Percentiles rank a stretch among this genome's conserved stretches.
Evolutionary conservation across 2,329 filamentous ascomycete genomes (phyloP).

Genomic region (Ascomycota sp.): DNA sequence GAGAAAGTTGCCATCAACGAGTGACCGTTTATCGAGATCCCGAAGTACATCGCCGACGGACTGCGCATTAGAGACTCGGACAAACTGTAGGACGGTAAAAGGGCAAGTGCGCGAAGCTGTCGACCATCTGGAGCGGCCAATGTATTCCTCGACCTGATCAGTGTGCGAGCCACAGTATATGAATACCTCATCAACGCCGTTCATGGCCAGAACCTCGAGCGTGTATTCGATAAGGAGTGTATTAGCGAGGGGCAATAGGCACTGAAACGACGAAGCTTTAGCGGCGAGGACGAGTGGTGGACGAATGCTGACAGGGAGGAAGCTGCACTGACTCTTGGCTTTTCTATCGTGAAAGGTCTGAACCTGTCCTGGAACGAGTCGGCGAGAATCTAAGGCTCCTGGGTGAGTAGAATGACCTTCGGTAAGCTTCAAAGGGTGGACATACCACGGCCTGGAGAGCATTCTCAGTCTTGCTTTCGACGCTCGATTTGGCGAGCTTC

Average conservation of each 20-base stretch:
- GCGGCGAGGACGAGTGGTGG: too few relatives aligned
- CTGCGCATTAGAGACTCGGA: slow-evolving; percentile 63
- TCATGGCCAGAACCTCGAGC: slow-evolving; percentile 84
- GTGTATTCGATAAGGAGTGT: slow-evolving; percentile 94
- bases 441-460: slow-evolving; percentile 35
- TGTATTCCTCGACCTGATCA: slow-evolving; percentile 70
- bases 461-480: slow-evolving; percentile 36
- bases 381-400: slow-evolving; percentile 47
- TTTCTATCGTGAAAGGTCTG: slow-evolving; percentile 71
- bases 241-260: slow-evolving; percentile 81
- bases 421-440: slow-evolving; percentile 8
- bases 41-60: slow-evolving; percentile 90
- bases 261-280: slow-evolving; percentile 29
- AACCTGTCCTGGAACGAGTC: slow-evolving; percentile 92
- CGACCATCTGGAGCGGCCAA: slow-evolving; percentile 57
- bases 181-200: slow-evolving; percentile 84
- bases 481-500: slow-evolving; percentile 27
- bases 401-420: slow-evolving; percentile 6
- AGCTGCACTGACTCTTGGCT: slow-evolving; percentile 43
- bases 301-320: background rate
- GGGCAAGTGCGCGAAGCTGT: slow-evolving; percentile 33
- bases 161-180: slow-evolving; percentile 81
- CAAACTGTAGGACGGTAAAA: slow-evolving; percentile 64
- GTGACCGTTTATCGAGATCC: slow-evolving; percentile 67
- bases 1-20: slow-evolving; percentile 81